Base-by-base conservation (phyloP, 805 yeast genomes). In the Candida vaughaniae region DNA sequence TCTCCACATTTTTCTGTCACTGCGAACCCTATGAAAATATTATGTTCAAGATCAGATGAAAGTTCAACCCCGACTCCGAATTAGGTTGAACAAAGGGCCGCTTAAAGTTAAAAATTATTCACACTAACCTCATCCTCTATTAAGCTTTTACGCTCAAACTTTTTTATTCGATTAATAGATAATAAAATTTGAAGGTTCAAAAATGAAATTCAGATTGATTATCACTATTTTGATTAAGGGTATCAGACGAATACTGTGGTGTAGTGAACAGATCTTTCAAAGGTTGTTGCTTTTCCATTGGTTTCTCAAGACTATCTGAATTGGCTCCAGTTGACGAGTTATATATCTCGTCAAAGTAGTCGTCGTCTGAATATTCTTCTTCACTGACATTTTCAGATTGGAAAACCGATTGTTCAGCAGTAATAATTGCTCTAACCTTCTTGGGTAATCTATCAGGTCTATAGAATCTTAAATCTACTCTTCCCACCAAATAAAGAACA, bases 391-490 rank as follows among this genome's bases (percentile, higher is more conserved):
- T 28, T 11, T 22, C 39, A 15, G 37, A 18, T 16, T 17, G 10
- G 27, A 30, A 14, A 17, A 36, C 38, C 14, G 65, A 54, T 41
- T 63, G 70, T 38, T 66, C 67, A 6, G 71, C 71, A 8, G 72
- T 66, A 22, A 65, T 55, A 34, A 66, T 66, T 12, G 51, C 49
- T 42, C 69, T 52, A 32, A 66, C 69, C 33, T 53, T 58, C 30
- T 50, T 47, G 7, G 67, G 71, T 40, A 75, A 58, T 39, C 54
- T 62, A 54, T 82, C 90, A 12, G 91, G 91, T 60, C 85, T 78
- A 70, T 85, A 84, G 61, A 84, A 85, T 55, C 91, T 71, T 52
- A 84, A 67, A 56, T 84, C 91, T 31, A 82, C 77, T 53, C 93
- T 72, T 11, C 80, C 78, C 20, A 79, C 51, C 31, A 83, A 55